phyloP scores from a whole-genome alignment of 106 monocot genomes.

The Dioscorea dumetorum region DNA sequence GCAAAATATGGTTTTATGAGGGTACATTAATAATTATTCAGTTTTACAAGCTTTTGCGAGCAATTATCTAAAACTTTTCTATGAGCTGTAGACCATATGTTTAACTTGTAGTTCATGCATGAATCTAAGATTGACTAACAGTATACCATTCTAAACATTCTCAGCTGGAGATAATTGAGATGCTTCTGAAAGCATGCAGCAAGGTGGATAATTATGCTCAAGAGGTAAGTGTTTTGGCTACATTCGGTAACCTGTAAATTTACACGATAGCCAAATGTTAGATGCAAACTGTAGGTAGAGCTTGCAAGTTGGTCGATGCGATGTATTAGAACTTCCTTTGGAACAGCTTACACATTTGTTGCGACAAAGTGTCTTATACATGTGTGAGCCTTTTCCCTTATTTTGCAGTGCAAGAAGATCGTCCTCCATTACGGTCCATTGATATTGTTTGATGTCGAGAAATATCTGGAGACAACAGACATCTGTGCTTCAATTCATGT shows the following conservation, averaged over 20 bases:
- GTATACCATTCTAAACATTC: neutral
- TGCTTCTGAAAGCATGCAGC: constrained; percentile 39
- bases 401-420: constrained; percentile 55
- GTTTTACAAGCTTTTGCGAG: too few species aligned
- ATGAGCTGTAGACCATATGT: too few species aligned
- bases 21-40: too few species aligned
- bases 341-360: neutral
- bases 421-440: constrained; percentile 46
- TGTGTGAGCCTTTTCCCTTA: neutral
- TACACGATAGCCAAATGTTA: neutral
- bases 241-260: neutral
- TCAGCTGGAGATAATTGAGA: constrained; percentile 34
- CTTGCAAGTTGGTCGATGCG: too few species aligned
- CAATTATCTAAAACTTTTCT: too few species aligned
- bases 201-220: constrained; percentile 24
- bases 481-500: constrained; percentile 39
- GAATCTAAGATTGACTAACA: too few species aligned
- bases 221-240: constrained; percentile 14
- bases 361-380: neutral
- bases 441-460: constrained; percentile 31
- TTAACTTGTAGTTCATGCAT: too few species aligned
- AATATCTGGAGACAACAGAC: constrained; percentile 49
- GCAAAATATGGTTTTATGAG: too few species aligned
- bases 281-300: too few species aligned
- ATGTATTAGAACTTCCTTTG: too few species aligned